Percentiles rank a stretch among this genome's conserved stretches.
Conservation (phyloP, 345 rosid genomes). For the Turritis glabra region DNA sequence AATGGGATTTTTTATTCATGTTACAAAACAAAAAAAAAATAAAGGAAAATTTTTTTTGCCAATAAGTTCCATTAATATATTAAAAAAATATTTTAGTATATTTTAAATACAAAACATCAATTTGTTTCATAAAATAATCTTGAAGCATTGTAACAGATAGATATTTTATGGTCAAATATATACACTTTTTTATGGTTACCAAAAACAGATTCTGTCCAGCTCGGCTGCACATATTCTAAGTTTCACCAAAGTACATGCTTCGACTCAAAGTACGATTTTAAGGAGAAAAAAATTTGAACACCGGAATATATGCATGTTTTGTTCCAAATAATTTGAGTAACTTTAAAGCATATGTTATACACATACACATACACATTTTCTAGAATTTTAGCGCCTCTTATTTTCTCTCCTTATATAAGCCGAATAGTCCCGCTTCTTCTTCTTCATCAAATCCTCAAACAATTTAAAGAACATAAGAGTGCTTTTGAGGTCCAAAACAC, state of each 20-base stretch:
- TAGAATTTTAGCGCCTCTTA: conserved; percentile 9
- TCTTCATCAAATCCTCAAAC: conserved; percentile 28
- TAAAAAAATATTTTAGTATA: background rate
- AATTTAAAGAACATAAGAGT: background rate
- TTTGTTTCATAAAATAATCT: background rate
- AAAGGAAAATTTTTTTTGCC: background rate
- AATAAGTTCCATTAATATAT: background rate
- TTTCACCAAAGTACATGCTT: conserved; percentile 30
- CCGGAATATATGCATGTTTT: conserved; percentile 48
- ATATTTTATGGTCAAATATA: background rate
- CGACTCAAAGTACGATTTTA: conserved; percentile 31
- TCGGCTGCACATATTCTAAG: conserved; percentile 12
- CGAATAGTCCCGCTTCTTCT: background rate
- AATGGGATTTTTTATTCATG: background rate
- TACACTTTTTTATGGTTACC: background rate
- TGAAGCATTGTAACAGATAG: background rate
- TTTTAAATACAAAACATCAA: background rate
- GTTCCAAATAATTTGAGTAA: conserved; percentile 59
- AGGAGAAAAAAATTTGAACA: background rate
- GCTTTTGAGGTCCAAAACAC: conserved; percentile 25
- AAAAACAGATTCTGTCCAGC: conserved; percentile 11
- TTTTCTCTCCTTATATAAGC: conserved; percentile 35
- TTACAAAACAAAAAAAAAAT: background rate
- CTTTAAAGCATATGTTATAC: conserved; percentile 58
- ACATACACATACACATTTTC: conserved; percentile 25